Evolutionary conservation across 2,329 filamentous ascomycete genomes (phyloP).

Genomic region (Trichophyton simii): DNA sequence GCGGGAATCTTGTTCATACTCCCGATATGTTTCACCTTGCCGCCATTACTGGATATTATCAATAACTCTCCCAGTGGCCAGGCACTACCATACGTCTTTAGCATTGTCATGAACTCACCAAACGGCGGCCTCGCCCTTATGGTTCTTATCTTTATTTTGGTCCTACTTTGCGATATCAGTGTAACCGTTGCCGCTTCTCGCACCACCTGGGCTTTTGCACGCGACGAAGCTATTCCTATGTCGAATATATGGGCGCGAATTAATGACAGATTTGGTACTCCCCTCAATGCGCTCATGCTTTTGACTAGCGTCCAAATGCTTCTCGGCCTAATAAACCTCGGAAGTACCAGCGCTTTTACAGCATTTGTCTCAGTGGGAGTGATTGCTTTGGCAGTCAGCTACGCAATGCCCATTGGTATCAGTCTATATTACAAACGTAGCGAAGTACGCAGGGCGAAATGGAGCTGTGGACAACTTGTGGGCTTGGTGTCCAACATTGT

Average conservation of each 20-base stretch:
- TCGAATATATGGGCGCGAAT: conserved; percentile 28
- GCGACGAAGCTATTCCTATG: conserved; percentile 34
- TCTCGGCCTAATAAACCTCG: conserved; percentile 39
- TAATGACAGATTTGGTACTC: conserved; percentile 26
- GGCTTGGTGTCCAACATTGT: conserved; percentile 25
- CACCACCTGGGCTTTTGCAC: conserved; percentile 36
- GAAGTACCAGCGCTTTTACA: conserved; percentile 36
- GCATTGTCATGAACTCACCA: conserved; percentile 8
- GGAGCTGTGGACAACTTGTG: conserved; percentile 35
- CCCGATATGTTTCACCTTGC: conserved; percentile 11
- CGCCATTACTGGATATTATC: conserved; percentile 22
- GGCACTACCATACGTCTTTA: conserved; percentile 40
- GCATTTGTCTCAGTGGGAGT: conserved; percentile 44
- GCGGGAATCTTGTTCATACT: conserved; percentile 37
- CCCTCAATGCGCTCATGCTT: conserved; percentile 32
- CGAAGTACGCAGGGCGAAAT: conserved; percentile 39
- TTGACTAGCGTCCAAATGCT: conserved; percentile 38
- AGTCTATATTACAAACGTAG: conserved; percentile 28
- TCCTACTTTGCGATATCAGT: conserved; percentile 38
- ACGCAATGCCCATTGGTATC: conserved; percentile 42
- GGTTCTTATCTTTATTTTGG: conserved; percentile 38
- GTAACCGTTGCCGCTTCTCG: conserved; percentile 41
- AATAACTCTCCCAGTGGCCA: conserved; percentile 36
- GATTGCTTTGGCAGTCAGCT: conserved; percentile 44
- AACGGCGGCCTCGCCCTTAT: conserved; percentile 21